Conservation (phyloP, 768 basidiomycete genomes). For the Plicaturopsis crispa region DNA sequence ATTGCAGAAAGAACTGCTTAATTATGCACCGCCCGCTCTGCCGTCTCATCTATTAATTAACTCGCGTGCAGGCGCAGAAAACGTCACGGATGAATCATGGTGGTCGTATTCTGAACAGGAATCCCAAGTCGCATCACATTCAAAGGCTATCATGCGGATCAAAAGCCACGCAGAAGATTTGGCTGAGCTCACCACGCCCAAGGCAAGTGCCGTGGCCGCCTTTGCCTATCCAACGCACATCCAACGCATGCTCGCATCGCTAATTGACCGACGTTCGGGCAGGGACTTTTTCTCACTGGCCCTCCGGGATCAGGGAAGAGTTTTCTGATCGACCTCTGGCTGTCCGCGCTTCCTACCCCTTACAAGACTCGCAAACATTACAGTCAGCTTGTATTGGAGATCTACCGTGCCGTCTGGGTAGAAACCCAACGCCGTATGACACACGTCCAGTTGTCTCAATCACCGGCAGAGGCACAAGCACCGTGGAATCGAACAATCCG, state of each 20-base stretch:
- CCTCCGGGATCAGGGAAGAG: slow-evolving; percentile 49
- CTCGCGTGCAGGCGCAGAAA: too few species aligned
- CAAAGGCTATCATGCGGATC: slow-evolving; percentile 29
- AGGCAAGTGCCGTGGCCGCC: slow-evolving; percentile 22
- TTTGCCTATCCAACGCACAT: not conserved
- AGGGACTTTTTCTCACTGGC: slow-evolving; percentile 45
- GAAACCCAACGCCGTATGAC: slow-evolving; percentile 37
- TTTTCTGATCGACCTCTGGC: slow-evolving; percentile 51
- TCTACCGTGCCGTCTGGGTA: slow-evolving; percentile 48
- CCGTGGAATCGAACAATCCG: slow-evolving; percentile 19
- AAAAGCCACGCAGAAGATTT: slow-evolving; percentile 45
- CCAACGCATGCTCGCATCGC: not conserved
- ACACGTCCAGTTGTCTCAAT: slow-evolving; percentile 15
- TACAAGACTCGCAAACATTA: slow-evolving; percentile 53
- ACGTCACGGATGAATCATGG: too few species aligned
- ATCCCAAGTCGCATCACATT: slow-evolving; percentile 12
- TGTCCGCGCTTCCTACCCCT: slow-evolving; percentile 39
- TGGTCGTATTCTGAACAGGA: slow-evolving; percentile 19
- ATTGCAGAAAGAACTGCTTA: slow-evolving; percentile 34
- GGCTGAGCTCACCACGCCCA: slow-evolving; percentile 40
- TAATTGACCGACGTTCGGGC: not conserved
- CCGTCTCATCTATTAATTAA: slow-evolving; percentile 17
- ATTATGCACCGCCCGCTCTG: slow-evolving; percentile 41
- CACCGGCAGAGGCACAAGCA: slow-evolving; percentile 9
- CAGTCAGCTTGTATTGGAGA: slow-evolving; percentile 44